Evolutionary conservation across 1,139 yeast species (phyloP).

Genomic region (Diutina scorzettiae): DNA sequence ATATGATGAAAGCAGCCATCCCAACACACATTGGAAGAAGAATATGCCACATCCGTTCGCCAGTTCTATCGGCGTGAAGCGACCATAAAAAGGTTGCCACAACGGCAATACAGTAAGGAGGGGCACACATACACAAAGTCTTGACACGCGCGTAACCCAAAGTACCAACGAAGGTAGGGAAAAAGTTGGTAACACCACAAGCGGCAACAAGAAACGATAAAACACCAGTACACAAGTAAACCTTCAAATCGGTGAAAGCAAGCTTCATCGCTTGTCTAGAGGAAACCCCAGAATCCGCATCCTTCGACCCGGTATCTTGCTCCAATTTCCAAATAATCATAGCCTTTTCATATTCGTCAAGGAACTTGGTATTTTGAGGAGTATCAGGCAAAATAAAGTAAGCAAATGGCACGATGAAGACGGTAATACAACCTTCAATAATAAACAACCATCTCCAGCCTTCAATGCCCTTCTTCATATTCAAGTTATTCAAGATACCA

Average conservation of each 20-base stretch:
- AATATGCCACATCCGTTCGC: slow-evolving; percentile 45
- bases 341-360: slow-evolving; percentile 32
- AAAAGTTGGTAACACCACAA: slow-evolving; percentile 46
- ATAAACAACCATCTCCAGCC: slow-evolving; percentile 65
- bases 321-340: slow-evolving; percentile 39
- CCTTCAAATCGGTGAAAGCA: slow-evolving; percentile 27
- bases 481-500: slow-evolving; percentile 37
- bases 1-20: slow-evolving; percentile 38
- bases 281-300: slow-evolving; percentile 19
- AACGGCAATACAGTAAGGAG: slow-evolving; percentile 47
- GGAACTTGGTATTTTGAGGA: slow-evolving; percentile 42
- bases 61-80: slow-evolving; percentile 44
- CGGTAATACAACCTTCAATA: slow-evolving; percentile 62
- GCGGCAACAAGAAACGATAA: slow-evolving; percentile 44
- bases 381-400: slow-evolving; percentile 58
- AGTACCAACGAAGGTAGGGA: slow-evolving; percentile 49
- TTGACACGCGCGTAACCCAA: slow-evolving; percentile 36
- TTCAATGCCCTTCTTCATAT: slow-evolving; percentile 11
- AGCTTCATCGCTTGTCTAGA: slow-evolving; percentile 19
- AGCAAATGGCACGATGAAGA: slow-evolving; percentile 44
- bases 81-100: slow-evolving; percentile 43
- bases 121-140: slow-evolving; percentile 46
- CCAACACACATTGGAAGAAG: slow-evolving; percentile 32
- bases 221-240: slow-evolving; percentile 16
- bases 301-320: slow-evolving; percentile 29